Evolutionary conservation across 768 basidiomycete genomes (phyloP).

Genomic region (Trametes villosa): DNA sequence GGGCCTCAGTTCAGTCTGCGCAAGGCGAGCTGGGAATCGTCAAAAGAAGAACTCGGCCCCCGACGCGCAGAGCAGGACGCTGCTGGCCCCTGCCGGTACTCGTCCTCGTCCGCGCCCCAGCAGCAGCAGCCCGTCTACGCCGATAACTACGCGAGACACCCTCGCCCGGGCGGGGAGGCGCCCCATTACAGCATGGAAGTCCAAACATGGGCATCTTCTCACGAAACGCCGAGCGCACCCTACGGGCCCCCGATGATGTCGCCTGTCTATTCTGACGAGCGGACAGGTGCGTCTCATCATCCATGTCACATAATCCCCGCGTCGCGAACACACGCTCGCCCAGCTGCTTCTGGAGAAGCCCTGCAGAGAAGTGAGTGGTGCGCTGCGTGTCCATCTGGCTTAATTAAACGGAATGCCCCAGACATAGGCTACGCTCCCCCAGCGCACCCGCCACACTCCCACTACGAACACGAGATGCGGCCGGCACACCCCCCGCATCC

Average conservation of each 20-base stretch:
- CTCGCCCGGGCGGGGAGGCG: slow-evolving; percentile 28
- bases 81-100: slow-evolving; percentile 40
- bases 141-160: slow-evolving; percentile 26
- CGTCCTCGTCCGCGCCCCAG: slow-evolving; percentile 33
- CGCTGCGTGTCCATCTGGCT: slow-evolving; percentile 1
- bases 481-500: slow-evolving; percentile 14
- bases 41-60: slow-evolving; percentile 41
- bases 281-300: slow-evolving; percentile 48
- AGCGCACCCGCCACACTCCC: slow-evolving; percentile 9
- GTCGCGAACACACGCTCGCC: slow-evolving; percentile 2
- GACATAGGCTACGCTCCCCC: slow-evolving; percentile 17
- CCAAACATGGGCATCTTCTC: slow-evolving; percentile 36
- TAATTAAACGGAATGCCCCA: slow-evolving; percentile 1
- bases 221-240: slow-evolving; percentile 40
- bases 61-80: slow-evolving; percentile 41
- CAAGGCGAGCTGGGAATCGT: slow-evolving; percentile 61
- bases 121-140: slow-evolving; percentile 32
- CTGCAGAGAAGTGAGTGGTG: slow-evolving; percentile 16
- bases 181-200: slow-evolving; percentile 32
- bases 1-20: slow-evolving; percentile 53
- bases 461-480: slow-evolving; percentile 26
- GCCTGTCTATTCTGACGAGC: slow-evolving; percentile 61
- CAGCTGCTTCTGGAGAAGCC: slow-evolving; percentile 12
- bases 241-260: slow-evolving; percentile 50
- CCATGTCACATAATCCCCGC: slow-evolving; percentile 8